Conservation (phyloP, 2,329 filamentous ascomycete genomes). For the Cordyceps farinosa region DNA sequence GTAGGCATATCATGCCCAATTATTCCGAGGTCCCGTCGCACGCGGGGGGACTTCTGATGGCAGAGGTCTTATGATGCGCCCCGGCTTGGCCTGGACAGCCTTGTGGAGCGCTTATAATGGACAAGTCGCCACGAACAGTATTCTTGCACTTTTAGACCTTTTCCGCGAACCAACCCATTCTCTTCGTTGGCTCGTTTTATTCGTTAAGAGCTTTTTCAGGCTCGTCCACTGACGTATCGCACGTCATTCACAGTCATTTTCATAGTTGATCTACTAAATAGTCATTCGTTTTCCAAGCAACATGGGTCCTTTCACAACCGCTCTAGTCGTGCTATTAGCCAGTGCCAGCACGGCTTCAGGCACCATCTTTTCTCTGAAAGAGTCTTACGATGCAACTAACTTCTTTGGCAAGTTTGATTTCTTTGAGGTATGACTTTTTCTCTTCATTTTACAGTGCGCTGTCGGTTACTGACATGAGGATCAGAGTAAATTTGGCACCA, state of each 20-base stretch:
- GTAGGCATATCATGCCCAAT: not conserved
- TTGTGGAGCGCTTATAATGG: not conserved
- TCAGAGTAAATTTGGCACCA: constrained; percentile 20
- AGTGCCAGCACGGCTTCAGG: constrained; percentile 7
- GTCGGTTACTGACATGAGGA: not conserved
- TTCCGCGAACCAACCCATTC: not conserved
- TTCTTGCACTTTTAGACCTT: not conserved
- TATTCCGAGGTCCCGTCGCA: not conserved
- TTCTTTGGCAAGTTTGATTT: constrained; percentile 49
- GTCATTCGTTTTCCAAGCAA: constrained; percentile 8
- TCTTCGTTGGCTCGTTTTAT: not conserved
- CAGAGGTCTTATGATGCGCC: not conserved
- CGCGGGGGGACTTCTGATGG: not conserved
- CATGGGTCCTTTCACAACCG: constrained; percentile 1
- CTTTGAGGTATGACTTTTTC: constrained; percentile 30
- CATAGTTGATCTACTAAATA: not conserved
- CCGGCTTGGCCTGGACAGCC: not conserved
- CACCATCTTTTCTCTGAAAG: constrained; percentile 4
- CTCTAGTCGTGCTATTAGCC: constrained; percentile 10
- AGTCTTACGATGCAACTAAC: constrained; percentile 29
- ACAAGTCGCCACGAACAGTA: not conserved
- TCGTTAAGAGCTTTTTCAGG: not conserved
- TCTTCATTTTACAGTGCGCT: not conserved
- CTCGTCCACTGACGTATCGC: constrained; percentile 18
- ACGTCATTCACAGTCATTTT: constrained; percentile 15